Percentiles rank a stretch among this genome's conserved stretches.
Evolutionary conservation across 2,329 filamentous ascomycete genomes (phyloP).

Genomic region (Daldinia eschscholtzii): DNA sequence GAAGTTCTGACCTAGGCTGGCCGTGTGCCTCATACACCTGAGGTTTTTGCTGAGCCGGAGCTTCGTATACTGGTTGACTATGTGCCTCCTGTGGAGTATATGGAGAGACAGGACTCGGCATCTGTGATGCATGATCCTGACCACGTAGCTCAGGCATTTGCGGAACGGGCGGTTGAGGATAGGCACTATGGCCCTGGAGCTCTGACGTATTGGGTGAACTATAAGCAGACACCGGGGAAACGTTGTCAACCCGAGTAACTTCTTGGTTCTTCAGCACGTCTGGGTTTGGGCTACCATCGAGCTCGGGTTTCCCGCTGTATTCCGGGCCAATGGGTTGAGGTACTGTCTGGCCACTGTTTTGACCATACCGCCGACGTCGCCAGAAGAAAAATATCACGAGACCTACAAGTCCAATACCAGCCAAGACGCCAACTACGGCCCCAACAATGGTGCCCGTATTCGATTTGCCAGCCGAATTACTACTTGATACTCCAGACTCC

Average conservation of each 20-base stretch:
- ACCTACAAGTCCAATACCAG: slow-evolving; percentile 50
- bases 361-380: slow-evolving; percentile 39
- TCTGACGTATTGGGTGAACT: slow-evolving; percentile 39
- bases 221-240: slow-evolving; percentile 47
- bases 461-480: slow-evolving; percentile 28
- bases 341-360: slow-evolving; percentile 8
- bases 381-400: slow-evolving; percentile 56
- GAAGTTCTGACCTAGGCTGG: slow-evolving; percentile 43
- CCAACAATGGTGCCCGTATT: slow-evolving; percentile 50
- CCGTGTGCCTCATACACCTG: slow-evolving; percentile 40
- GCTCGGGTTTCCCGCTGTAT: slow-evolving; percentile 45
- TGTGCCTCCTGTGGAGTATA: slow-evolving; percentile 39
- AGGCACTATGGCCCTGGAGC: slow-evolving; percentile 34
- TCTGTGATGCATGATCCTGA: slow-evolving; percentile 34
- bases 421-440: slow-evolving; percentile 53
- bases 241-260: slow-evolving; percentile 37
- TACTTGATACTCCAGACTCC: slow-evolving; percentile 17
- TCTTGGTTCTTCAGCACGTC: slow-evolving; percentile 30
- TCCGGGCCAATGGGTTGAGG: slow-evolving; percentile 1
- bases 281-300: slow-evolving; percentile 45
- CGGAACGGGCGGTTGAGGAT: slow-evolving; percentile 24
- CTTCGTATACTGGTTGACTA: slow-evolving; percentile 45
- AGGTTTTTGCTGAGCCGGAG: slow-evolving; percentile 36
- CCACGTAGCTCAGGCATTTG: slow-evolving; percentile 43
- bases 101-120: slow-evolving; percentile 4